These are phyloP conservation scores for Salix exigua DNA, from an alignment of 345 rosid genomes.

Conservation along the genomic window DNA sequence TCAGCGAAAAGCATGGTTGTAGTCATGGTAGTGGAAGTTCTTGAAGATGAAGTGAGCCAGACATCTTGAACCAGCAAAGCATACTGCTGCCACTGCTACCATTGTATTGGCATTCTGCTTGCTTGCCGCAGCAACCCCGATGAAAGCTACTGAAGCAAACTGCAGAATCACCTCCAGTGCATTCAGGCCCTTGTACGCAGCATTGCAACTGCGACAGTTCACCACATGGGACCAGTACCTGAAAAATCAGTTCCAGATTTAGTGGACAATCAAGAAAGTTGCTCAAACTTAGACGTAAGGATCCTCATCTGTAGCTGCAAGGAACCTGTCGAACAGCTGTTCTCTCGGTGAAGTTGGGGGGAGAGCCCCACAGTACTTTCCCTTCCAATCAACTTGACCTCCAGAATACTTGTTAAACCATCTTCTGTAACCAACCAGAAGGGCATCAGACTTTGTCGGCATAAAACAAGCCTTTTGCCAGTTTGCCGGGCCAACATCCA, in stretches of 20 bases:
- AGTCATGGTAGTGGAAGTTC: constrained; percentile 72
- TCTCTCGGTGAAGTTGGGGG: constrained; percentile 77
- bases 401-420: constrained; percentile 71
- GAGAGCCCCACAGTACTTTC: constrained; percentile 50
- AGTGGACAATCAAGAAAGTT: not conserved
- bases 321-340: constrained; percentile 67
- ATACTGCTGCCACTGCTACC: constrained; percentile 46
- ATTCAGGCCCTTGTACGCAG: constrained; percentile 58
- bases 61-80: constrained; percentile 80
- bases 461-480: constrained; percentile 84
- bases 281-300: not conserved
- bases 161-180: constrained; percentile 56
- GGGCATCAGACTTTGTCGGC: constrained; percentile 74
- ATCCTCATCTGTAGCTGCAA: not conserved
- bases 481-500: constrained; percentile 60
- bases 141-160: constrained; percentile 42
- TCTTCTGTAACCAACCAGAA: constrained; percentile 66
- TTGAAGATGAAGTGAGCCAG: constrained; percentile 69
- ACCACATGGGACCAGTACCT: constrained; percentile 50
- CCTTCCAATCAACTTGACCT: constrained; percentile 67
- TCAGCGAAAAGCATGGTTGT: constrained; percentile 71
- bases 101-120: constrained; percentile 49
- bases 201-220: constrained; percentile 77
- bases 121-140: constrained; percentile 53
- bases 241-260: not conserved